A percentile compares a stretch with the other conserved stretches of the same genome.
Evolutionary conservation across 2,329 filamentous ascomycete genomes (phyloP).

Genomic region (Pseudopithomyces chartarum): DNA sequence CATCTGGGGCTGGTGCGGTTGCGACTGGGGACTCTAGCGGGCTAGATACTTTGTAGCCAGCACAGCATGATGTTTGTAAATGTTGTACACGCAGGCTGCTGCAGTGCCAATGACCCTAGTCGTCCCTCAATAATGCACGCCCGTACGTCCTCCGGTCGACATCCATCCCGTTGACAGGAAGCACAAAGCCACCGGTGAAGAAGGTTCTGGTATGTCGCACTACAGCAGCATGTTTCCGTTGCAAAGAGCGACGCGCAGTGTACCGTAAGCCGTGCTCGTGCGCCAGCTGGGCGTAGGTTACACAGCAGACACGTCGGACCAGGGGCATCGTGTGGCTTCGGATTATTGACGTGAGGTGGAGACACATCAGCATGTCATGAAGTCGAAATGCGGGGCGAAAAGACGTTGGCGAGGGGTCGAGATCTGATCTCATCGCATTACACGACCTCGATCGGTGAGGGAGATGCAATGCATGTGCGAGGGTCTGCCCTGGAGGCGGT

Average conservation of each 20-base stretch:
- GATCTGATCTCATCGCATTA: constrained; percentile 17
- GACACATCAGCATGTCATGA: constrained; percentile 4
- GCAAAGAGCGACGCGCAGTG: constrained; percentile 7
- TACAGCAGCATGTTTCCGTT: neutral
- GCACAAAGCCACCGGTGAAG: constrained; percentile 7
- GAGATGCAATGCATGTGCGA: neutral
- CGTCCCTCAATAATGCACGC: neutral
- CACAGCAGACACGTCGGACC: neutral
- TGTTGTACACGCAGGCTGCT: constrained; percentile 3
- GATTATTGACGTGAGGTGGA: constrained; percentile 9
- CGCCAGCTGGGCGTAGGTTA: neutral
- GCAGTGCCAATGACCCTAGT: neutral
- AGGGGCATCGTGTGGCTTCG: constrained; percentile 4
- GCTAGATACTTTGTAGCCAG: neutral
- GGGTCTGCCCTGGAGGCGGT: constrained; percentile 6
- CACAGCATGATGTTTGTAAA: neutral
- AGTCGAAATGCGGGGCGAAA: constrained; percentile 6
- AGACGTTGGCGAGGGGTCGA: constrained; percentile 8
- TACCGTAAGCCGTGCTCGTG: neutral
- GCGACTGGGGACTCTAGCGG: neutral
- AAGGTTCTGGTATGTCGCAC: constrained; percentile 9
- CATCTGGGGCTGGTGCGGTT: neutral
- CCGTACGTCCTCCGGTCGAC: neutral
- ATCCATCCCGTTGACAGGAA: neutral
- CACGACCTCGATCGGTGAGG: constrained; percentile 12